Conservation (phyloP, 2,329 filamentous ascomycete species). For the Clarireedia paspali region DNA sequence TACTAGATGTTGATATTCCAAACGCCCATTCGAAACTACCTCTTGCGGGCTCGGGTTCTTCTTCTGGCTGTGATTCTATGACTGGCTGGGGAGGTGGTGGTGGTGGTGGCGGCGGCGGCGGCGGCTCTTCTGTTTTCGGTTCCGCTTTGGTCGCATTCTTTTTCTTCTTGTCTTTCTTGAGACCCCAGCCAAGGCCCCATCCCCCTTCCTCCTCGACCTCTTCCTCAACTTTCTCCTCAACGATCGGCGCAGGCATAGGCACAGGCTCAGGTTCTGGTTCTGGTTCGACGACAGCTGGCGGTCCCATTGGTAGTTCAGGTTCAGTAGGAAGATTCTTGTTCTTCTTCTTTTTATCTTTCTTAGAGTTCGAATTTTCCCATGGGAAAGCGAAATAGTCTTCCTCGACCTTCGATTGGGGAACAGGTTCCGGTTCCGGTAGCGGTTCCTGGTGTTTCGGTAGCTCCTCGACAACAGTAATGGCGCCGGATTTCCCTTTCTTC, state of each 20-base stretch:
- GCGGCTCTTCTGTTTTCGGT: not conserved
- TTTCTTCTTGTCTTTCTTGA: conserved; percentile 32
- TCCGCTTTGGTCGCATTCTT: conserved; percentile 18
- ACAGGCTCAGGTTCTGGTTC: conserved; percentile 29
- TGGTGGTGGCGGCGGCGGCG: not conserved
- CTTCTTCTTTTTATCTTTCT: conserved; percentile 36
- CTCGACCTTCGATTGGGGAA: conserved; percentile 5
- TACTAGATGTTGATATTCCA: conserved; percentile 35
- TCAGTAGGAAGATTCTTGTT: conserved; percentile 40
- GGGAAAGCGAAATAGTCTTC: conserved; percentile 20
- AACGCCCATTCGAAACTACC: conserved; percentile 39
- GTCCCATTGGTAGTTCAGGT: conserved; percentile 35
- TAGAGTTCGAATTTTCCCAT: conserved; percentile 12
- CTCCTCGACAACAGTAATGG: conserved; percentile 10
- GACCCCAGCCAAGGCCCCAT: conserved; percentile 6
- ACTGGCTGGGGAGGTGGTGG: conserved; percentile 3
- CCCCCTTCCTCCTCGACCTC: not conserved
- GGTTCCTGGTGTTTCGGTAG: conserved; percentile 24
- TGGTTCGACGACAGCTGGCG: conserved; percentile 32
- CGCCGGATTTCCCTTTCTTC: conserved; percentile 28
- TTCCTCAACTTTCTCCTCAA: not conserved
- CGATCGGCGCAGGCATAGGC: not conserved
- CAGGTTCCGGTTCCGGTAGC: conserved; percentile 30
- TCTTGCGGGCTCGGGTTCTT: conserved; percentile 31
- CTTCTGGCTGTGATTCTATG: conserved; percentile 25